Evolutionary conservation across 1,284 basidiomycete genomes (phyloP).

Genomic region (Trametes pubescens): DNA sequence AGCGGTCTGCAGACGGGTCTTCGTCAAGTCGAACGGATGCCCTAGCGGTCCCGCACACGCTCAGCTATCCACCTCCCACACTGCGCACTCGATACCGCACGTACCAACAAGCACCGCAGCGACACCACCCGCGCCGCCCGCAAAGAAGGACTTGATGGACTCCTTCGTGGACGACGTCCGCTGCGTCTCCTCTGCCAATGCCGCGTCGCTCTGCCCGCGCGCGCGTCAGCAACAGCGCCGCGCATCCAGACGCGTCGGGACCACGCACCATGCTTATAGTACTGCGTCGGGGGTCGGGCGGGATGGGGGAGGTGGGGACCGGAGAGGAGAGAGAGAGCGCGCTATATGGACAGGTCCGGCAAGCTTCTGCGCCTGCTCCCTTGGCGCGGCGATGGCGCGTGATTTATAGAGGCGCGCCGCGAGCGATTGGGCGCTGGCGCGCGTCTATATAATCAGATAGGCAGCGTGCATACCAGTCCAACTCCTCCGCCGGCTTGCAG

Average conservation of each 20-base stretch:
- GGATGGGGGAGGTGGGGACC: constrained; percentile 10
- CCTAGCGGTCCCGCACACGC: constrained; percentile 54
- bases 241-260: not conserved
- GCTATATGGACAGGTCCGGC: constrained; percentile 24
- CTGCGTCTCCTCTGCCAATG: constrained; percentile 38
- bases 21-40: constrained; percentile 97
- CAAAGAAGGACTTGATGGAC: constrained; percentile 84
- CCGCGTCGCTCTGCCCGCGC: constrained; percentile 35
- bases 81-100: constrained; percentile 38
- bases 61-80: not conserved
- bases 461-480: not conserved
- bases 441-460: constrained; percentile 3
- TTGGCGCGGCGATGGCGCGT: constrained; percentile 23
- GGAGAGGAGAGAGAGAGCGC: constrained; percentile 11
- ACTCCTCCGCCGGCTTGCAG: not conserved
- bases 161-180: constrained; percentile 55
- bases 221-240: constrained; percentile 8
- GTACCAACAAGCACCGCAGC: constrained; percentile 88
- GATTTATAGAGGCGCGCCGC: constrained; percentile 21
- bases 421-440: not conserved
- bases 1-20: constrained; percentile 96
- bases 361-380: constrained; percentile 21
- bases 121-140: constrained; percentile 92
- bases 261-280: constrained; percentile 37
- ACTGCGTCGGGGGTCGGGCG: constrained; percentile 6